phyloP scores from a whole-genome alignment of 2,329 filamentous ascomycete species.

The Sclerotinia trifoliorum region DNA sequence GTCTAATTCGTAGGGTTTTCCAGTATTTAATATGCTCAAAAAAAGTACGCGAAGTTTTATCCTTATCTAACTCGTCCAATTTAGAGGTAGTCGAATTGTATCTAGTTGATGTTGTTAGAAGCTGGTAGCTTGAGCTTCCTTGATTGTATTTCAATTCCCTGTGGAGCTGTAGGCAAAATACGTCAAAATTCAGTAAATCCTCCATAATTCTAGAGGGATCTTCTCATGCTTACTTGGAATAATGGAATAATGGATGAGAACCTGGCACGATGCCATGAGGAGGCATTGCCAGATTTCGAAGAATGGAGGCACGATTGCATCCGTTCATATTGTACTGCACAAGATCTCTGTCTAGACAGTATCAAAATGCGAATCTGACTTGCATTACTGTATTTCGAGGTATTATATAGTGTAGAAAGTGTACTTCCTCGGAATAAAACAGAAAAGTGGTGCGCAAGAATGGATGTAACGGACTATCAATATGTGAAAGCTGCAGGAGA shows the following conservation, averaged over 20 bases:
- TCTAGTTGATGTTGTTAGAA: neutral
- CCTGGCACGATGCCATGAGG: slow-evolving; percentile 21
- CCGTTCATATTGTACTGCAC: slow-evolving; percentile 32
- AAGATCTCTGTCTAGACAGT: slow-evolving; percentile 7
- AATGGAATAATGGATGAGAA: neutral
- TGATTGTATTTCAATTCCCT: neutral
- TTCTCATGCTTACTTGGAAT: neutral
- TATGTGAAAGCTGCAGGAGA: neutral
- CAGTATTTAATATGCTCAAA: neutral
- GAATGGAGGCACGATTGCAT: slow-evolving; percentile 39
- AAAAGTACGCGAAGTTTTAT: neutral
- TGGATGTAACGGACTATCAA: too few species aligned
- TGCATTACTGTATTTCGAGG: slow-evolving; percentile 9
- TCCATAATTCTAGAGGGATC: neutral
- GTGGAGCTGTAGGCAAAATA: slow-evolving; percentile 3
- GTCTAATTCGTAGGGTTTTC: neutral
- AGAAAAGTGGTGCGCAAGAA: neutral
- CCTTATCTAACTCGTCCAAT: neutral
- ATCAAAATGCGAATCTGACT: slow-evolving; percentile 6
- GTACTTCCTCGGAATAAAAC: neutral
- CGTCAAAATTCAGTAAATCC: neutral
- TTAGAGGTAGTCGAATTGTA: neutral
- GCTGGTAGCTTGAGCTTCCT: neutral
- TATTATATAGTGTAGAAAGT: too few species aligned
- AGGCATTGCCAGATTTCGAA: slow-evolving; percentile 34